A percentile compares a stretch with the other conserved stretches of the same genome.
phyloP scores from a whole-genome alignment of 345 rosid genomes.

The Citrus reticulata region DNA sequence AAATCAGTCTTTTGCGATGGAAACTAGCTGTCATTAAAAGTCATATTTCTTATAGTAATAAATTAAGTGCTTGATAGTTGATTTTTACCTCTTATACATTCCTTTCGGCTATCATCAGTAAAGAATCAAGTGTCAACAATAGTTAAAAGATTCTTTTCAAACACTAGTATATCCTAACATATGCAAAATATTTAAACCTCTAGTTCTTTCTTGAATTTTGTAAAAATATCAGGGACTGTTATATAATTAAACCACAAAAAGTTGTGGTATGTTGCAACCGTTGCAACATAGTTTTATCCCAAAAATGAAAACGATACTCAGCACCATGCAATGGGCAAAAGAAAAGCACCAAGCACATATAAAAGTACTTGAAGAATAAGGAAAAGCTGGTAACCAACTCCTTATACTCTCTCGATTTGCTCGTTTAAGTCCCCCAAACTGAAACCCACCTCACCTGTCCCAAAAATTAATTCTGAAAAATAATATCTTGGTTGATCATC shows the following conservation, averaged over 20 bases:
- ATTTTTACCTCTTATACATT: too few relatives aligned
- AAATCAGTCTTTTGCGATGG: fast-evolving
- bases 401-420: not conserved
- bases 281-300: too few relatives aligned
- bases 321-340: conserved; percentile 13
- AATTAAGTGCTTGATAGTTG: too few relatives aligned
- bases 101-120: too few relatives aligned
- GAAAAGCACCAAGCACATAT: conserved; percentile 23
- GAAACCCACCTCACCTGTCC: conserved; percentile 9
- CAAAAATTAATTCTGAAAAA: conserved; percentile 9
- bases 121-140: too few relatives aligned
- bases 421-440: not conserved
- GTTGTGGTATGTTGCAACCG: too few relatives aligned
- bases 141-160: too few relatives aligned
- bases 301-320: conserved; percentile 17
- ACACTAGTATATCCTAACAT: fast-evolving
- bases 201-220: fast-evolving
- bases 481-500: not conserved
- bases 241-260: too few relatives aligned
- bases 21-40: fast-evolving
- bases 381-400: not conserved
- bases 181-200: too few relatives aligned
- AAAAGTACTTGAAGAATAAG: not conserved
- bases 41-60: too few relatives aligned
- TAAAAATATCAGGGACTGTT: too few relatives aligned